These are phyloP conservation scores for Cordyceps pruinosa DNA, from an alignment of 2,329 filamentous ascomycete genomes.

Conservation along the genomic window DNA sequence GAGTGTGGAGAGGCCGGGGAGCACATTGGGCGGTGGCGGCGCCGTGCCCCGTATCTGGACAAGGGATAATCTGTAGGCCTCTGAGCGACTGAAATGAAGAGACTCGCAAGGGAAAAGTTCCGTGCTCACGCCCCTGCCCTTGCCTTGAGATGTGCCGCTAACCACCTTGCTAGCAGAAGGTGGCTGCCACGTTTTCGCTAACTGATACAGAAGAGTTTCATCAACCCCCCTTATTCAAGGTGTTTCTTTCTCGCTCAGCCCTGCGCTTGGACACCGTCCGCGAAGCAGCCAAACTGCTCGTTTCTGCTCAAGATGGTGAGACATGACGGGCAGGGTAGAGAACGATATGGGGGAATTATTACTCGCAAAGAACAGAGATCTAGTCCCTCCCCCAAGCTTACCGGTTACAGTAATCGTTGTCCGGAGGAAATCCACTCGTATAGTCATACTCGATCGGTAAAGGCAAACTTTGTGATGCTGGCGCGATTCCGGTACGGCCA, in stretches of 20 bases:
- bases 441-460: slow-evolving; percentile 5
- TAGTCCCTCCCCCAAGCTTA: neutral
- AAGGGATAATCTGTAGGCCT: too few species aligned
- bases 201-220: slow-evolving; percentile 9
- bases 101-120: neutral
- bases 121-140: neutral
- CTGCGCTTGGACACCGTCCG: neutral
- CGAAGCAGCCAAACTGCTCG: neutral
- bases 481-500: neutral
- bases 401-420: neutral
- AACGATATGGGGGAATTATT: neutral
- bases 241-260: neutral
- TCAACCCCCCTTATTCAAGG: neutral
- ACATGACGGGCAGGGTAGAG: neutral
- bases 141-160: neutral
- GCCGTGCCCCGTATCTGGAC: neutral
- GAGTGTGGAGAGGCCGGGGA: too few species aligned
- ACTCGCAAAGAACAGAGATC: neutral
- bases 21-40: neutral
- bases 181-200: slow-evolving; percentile 11
- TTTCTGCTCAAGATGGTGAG: neutral
- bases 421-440: slow-evolving; percentile 2
- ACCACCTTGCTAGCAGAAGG: neutral
- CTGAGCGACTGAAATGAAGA: neutral
- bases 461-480: neutral